Base-by-base conservation (phyloP, 2,329 filamentous ascomycete genomes). In the Remersonia thermophila region DNA sequence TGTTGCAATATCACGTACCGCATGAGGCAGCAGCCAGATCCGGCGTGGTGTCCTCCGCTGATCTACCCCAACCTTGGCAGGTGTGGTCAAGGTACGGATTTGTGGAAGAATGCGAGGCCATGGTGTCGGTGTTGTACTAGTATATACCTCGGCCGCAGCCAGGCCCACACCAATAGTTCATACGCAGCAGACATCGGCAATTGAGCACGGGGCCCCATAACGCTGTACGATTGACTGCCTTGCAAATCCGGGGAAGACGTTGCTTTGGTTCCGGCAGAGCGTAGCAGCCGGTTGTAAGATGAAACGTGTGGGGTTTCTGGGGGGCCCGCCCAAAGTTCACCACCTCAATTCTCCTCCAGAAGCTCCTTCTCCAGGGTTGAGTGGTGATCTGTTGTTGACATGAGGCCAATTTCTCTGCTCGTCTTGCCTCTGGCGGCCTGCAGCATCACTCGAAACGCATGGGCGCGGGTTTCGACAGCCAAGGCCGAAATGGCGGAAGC, bases 341-440 rank as follows among this genome's bases (percentile, higher is more conserved):
- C 27, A 9, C 15, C 11, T 30, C n/a, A 31, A 25, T 8, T 14
- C 25, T 20, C 8, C 11, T 7, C 16, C 14, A 20, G 12, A 14
- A 63, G 41, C 12, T 64, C 62, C 3, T 38, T 31, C 2, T 65
- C 61, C 1, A 49, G 8, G 2, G 29, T 40, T 2, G 52, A 59
- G 33, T 65, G 61, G 26, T 62, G 52, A 39, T 60, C 58, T 0
- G 55, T 55, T 2, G 61, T 64, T 15, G 59, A 61, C 15, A 58
- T 46, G 8, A 66, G 45, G 1, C 46, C 41, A 13, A 63, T 54
- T 46, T 55, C 14, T 32, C 23, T 3, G 36, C 34, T 9, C 27
- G 41, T 3, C 39, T 39, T 23, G 44, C 37, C 37, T 20, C 29
- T 37, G 7, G 46, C 49, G 30, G 57, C 58, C 2, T 42, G 39